A percentile compares a stretch with the other conserved stretches of the same genome.
Conservation (phyloP, 2,329 filamentous ascomycete genomes). For the Truncatella angustata region DNA sequence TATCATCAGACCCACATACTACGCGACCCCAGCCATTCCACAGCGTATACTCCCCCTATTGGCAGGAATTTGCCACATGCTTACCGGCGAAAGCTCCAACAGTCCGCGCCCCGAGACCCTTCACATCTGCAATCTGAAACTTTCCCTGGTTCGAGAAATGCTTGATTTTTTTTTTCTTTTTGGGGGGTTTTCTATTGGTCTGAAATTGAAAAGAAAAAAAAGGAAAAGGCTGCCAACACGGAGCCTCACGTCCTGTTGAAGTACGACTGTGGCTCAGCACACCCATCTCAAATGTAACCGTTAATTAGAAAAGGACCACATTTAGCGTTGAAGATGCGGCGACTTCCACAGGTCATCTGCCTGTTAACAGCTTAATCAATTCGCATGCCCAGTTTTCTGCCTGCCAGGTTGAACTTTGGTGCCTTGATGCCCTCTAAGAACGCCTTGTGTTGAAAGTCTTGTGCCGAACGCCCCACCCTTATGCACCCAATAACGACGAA, state of each 20-base stretch:
- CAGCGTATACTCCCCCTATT: conserved; percentile 3
- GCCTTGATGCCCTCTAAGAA: neutral
- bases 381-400: neutral
- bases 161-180: neutral
- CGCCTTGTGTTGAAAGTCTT: neutral
- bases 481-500: neutral
- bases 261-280: neutral
- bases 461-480: neutral
- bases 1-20: neutral
- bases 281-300: neutral
- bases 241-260: conserved; percentile 4
- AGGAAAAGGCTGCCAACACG: too few relatives aligned
- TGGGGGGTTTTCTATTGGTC: neutral
- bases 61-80: neutral
- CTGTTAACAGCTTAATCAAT: neutral
- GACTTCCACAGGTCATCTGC: neutral
- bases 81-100: neutral
- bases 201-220: too few relatives aligned
- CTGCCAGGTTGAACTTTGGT: conserved; percentile 9
- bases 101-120: conserved; percentile 1
- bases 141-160: neutral
- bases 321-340: neutral
- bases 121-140: neutral
- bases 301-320: neutral
- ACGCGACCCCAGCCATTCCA: neutral